Percentiles rank a stretch among this genome's conserved stretches.
Conservation (phyloP, 805 yeast species). For the Starmera caribaea region DNA sequence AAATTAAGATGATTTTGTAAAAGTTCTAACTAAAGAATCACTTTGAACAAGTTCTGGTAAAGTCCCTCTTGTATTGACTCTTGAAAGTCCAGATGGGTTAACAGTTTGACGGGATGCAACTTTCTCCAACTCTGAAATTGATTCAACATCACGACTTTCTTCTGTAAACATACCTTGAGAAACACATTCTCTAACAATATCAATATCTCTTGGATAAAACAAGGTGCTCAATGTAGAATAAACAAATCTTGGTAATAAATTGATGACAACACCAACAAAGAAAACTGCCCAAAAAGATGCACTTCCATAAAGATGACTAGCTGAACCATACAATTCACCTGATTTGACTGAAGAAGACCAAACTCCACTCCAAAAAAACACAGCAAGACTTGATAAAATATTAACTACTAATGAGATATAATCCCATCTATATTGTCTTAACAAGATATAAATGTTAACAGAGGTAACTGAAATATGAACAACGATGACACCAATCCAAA, state of each 20-base stretch:
- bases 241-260: constrained; percentile 58
- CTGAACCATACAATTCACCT: constrained; percentile 55
- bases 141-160: constrained; percentile 37
- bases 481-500: constrained; percentile 57
- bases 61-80: constrained; percentile 5
- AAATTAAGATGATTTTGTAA: constrained; percentile 4
- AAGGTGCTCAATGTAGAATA: constrained; percentile 43
- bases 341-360: constrained; percentile 52
- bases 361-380: constrained; percentile 70
- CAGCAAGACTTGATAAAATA: constrained; percentile 44
- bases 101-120: too few relatives aligned
- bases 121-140: neutral
- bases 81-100: neutral
- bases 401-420: constrained; percentile 55
- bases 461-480: constrained; percentile 56
- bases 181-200: constrained; percentile 63
- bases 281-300: constrained; percentile 58
- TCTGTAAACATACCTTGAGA: constrained; percentile 48
- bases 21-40: constrained; percentile 5
- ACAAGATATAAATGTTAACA: constrained; percentile 52
- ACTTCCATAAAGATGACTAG: constrained; percentile 50
- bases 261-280: constrained; percentile 48
- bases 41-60: constrained; percentile 9
- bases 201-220: constrained; percentile 56
- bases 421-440: constrained; percentile 77